These are phyloP conservation scores for Eucalyptus decipiens DNA, from an alignment of 345 rosid genomes.

Conservation along the genomic window DNA sequence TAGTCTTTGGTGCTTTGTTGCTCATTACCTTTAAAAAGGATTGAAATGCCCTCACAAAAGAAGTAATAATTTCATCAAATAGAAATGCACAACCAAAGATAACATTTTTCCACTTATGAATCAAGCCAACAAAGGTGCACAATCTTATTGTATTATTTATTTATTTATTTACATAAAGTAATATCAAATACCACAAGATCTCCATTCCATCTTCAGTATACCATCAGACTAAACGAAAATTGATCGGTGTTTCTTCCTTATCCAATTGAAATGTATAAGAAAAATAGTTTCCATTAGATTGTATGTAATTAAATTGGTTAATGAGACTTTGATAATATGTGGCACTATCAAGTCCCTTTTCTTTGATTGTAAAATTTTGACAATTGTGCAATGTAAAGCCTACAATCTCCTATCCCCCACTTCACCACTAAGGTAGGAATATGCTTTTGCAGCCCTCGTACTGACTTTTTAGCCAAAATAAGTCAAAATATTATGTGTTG, in stretches of 20 bases:
- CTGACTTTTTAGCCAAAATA: accelerated
- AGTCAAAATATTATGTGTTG: not conserved
- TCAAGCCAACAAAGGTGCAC: not conserved
- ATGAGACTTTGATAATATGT: not conserved
- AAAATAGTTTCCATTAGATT: not conserved
- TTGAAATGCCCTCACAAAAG: not conserved
- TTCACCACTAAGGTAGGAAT: not conserved
- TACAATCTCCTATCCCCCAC: not conserved
- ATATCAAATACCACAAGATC: not conserved
- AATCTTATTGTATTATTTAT: not conserved
- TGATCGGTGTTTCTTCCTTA: not conserved
- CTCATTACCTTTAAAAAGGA: not conserved
- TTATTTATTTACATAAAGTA: not conserved
- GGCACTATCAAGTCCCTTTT: not conserved
- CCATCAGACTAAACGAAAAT: not conserved
- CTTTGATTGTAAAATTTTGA: not conserved
- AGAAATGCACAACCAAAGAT: not conserved
- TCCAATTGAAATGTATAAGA: not conserved
- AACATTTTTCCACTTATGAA: not conserved
- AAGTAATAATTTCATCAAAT: not conserved
- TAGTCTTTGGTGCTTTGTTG: not conserved
- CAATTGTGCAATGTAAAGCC: not conserved
- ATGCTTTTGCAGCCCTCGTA: not conserved
- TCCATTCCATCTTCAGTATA: not conserved
- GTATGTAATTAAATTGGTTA: not conserved